Evolutionary conservation across 805 yeast species (phyloP), one percentile per base, ranked within the genome.

Genomic region (Kockiozyma suomiensis): DNA sequence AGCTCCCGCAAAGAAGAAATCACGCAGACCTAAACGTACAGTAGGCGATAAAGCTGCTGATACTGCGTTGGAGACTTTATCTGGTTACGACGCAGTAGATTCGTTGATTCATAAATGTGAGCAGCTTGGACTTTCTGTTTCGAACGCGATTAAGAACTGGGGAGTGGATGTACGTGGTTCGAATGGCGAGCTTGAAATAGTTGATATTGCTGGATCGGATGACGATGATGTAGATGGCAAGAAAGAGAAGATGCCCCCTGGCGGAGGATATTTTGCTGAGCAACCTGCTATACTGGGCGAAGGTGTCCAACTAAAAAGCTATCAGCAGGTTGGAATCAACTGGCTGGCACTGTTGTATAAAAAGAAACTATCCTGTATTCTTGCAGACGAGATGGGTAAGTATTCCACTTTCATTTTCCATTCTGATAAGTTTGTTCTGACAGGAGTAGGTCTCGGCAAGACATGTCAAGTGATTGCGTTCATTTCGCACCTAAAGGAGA

Each of bases 301-400:
- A 0, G 88, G 83, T 21, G 79, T 90, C 17, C 82, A 82, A 41
- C 78, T 94, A 68, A 94, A 93, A 70, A 85, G 84, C 70, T 94
- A 94, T 73, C 99, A 94, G 76, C 94, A 91, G 68, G 96, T 92
- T n/a, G 99, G 99, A 48, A 76, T 94, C 54, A 94, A 94, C 72
- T 94, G 99, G 99, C 78, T 94, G 56, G 81, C 85, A 63, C 73
- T 93, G 56, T 78, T 94, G 32, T 94, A 93, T 72, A 84, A 83
- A 59, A 84, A 87, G 70, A 81, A 84, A 17, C 78, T 94, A 58
- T 90, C 97, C 5, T 92, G 99, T 75, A 94, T 94, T 58, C 78
- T 94, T 50, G 99, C 99, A 0, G 99, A 94, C 76, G 99, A 94
- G 73, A 94, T 94, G 99, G 99, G 96, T 4, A 40, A 1, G 51